Percentiles rank a stretch among this genome's conserved stretches.
Conservation (phyloP, 106 monocot genomes). For the Dioscorea dumetorum region DNA sequence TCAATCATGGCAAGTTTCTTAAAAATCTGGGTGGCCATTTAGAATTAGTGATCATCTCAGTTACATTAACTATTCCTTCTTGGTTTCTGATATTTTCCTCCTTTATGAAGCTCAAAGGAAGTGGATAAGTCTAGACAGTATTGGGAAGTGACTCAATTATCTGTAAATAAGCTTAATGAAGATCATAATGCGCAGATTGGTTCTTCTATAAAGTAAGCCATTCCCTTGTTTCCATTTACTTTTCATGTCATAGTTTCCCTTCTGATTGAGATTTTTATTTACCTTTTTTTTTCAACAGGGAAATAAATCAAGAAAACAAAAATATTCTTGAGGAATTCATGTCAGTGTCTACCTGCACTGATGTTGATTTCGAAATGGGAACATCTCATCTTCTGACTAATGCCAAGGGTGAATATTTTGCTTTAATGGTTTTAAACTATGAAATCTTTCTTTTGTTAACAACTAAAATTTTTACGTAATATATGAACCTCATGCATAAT, state of each 20-base stretch:
- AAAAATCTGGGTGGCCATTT: neutral
- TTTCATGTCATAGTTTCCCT: neutral
- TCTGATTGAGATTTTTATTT: neutral
- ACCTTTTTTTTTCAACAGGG: constrained; percentile 26
- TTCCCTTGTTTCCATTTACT: neutral
- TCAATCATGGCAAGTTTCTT: constrained; percentile 27
- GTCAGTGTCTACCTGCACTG: constrained; percentile 10
- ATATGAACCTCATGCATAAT: neutral
- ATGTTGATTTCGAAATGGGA: constrained; percentile 22
- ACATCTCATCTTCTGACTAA: constrained; percentile 23
- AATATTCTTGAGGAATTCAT: constrained; percentile 23
- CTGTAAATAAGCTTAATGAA: constrained; percentile 27
- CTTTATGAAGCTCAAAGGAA: constrained; percentile 38
- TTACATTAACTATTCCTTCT: too few relatives aligned
- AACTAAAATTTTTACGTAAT: neutral
- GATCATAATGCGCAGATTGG: constrained; percentile 29
- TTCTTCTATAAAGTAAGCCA: constrained; percentile 30
- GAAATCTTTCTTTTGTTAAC: neutral
- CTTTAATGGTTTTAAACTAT: neutral
- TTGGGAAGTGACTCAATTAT: constrained; percentile 26
- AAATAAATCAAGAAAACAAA: constrained; percentile 16
- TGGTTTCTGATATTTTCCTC: neutral
- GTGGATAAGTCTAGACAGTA: constrained; percentile 38
- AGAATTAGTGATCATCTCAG: neutral
- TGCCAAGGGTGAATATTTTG: constrained; percentile 26